phyloP scores from a whole-genome alignment of 148 eudicot species.

The Persicaria tinctoria region DNA sequence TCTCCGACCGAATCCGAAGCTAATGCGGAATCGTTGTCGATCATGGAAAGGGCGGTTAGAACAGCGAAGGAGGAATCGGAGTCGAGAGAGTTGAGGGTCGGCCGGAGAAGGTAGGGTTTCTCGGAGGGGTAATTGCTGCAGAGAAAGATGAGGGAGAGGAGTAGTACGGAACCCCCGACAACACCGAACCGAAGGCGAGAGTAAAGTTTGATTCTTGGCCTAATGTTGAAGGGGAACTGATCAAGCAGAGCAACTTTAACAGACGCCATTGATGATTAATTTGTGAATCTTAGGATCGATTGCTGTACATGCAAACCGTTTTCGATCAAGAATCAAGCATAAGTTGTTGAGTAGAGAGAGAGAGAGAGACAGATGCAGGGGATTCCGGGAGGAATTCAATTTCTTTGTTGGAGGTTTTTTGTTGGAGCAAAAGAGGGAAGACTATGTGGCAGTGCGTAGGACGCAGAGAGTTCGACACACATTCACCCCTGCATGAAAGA shows the following conservation, averaged over 20 bases:
- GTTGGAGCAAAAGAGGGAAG: no score
- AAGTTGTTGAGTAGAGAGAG: no score
- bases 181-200: neutral
- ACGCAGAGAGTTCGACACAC: neutral
- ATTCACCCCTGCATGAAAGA: neutral
- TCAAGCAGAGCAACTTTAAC: constrained; percentile 6
- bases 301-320: no score
- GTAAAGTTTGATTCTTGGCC: constrained; percentile 10
- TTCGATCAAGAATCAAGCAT: no score
- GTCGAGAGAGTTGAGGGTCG: neutral
- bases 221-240: neutral
- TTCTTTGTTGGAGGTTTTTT: no score
- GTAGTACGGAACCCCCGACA: neutral
- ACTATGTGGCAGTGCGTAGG: neutral
- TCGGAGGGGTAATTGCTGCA: constrained; percentile 8
- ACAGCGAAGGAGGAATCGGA: constrained; percentile 7
- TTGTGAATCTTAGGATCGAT: no score
- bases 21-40: neutral
- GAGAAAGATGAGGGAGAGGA: neutral
- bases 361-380: no score
- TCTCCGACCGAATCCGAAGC: neutral
- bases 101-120: neutral
- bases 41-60: constrained; percentile 1
- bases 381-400: no score
- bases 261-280: neutral